phyloP scores from a whole-genome alignment of 345 rosid species.

The Hypericum perforatum region DNA sequence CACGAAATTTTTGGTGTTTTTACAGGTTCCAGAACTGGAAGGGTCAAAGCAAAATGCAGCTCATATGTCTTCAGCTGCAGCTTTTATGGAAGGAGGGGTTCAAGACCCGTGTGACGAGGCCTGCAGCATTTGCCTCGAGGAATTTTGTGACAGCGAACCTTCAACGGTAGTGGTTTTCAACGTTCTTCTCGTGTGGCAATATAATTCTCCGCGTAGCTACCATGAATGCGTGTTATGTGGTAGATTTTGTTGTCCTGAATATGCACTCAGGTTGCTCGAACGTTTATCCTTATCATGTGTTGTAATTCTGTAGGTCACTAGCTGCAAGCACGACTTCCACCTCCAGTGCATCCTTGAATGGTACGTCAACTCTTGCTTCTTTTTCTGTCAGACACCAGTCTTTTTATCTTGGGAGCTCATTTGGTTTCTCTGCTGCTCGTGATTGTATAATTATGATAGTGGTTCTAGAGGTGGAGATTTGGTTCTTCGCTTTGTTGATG shows the following conservation, averaged over 20 bases:
- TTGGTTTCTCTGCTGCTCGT: too few species aligned
- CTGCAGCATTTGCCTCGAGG: constrained; percentile 29
- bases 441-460: too few species aligned
- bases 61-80: constrained; percentile 25
- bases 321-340: constrained; percentile 1
- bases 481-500: too few species aligned
- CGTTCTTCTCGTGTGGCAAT: too few species aligned
- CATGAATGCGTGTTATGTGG: neutral
- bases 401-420: too few species aligned
- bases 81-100: constrained; percentile 29
- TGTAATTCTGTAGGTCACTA: neutral
- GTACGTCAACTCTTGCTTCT: neutral
- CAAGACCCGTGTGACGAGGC: constrained; percentile 27
- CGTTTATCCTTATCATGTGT: neutral
- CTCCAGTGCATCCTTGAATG: constrained; percentile 5
- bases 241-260: too few species aligned
- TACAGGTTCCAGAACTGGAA: constrained; percentile 30
- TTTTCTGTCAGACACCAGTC: too few species aligned
- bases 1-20: neutral
- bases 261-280: neutral
- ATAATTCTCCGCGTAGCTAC: too few species aligned
- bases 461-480: too few species aligned
- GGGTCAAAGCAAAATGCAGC: constrained; percentile 13
- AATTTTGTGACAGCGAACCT: constrained; percentile 20
- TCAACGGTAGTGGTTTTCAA: constrained; percentile 14